Evolutionary conservation across 2,329 filamentous ascomycete species (phyloP), one percentile per base, ranked within the genome.

Genomic region (Neoascochyta sp.): DNA sequence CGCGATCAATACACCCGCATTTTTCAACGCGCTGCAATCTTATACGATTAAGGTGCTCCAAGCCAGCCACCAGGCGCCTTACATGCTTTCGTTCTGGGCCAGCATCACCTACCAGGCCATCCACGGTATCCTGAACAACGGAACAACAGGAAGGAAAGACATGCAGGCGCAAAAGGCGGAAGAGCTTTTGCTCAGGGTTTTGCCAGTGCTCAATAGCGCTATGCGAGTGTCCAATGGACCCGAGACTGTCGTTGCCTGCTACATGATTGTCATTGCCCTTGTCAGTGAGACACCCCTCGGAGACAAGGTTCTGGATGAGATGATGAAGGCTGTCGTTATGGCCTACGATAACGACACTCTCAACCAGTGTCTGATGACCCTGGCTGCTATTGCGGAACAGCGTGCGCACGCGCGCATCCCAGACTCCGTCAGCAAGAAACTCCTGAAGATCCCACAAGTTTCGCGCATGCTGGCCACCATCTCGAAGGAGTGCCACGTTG

Each of bases 21-120:
- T 98, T 48, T 78, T 95, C 41, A 71, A 81, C 1, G 69, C 78
- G 7, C 71, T 96, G 31, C 95, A 92, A 48, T 71, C 78, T 32
- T 86, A 94, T 64, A 81, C 87, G 9, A 67, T 95, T 16, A 78
- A 81, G 35, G 80, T 85, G 14, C 82, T 87, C 54, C 76, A 78
- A 30, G 71, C 76, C 22, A 76, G 79, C 30, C 81, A 86, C 35
- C 80, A 90, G 31, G 85, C 92, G 48, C 78, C 86, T 21, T 78
- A 80, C 1, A 67, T 95, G 36, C 67, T 95, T 32, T 83, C 86
- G 0, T 95, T 98, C 59, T 98, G 92, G 90, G 87, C 84, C 4
- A 83, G 87, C 24, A 73, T 95, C 29, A 81, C 85, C 60, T 86
- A 87, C 0, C 89, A 98, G 63, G 81, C 89, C 8, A 74, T 93